A percentile compares a stretch with the other conserved stretches of the same genome.
Evolutionary conservation across 2,329 filamentous ascomycete genomes (phyloP).

Genomic region (Bretziella fagacearum): DNA sequence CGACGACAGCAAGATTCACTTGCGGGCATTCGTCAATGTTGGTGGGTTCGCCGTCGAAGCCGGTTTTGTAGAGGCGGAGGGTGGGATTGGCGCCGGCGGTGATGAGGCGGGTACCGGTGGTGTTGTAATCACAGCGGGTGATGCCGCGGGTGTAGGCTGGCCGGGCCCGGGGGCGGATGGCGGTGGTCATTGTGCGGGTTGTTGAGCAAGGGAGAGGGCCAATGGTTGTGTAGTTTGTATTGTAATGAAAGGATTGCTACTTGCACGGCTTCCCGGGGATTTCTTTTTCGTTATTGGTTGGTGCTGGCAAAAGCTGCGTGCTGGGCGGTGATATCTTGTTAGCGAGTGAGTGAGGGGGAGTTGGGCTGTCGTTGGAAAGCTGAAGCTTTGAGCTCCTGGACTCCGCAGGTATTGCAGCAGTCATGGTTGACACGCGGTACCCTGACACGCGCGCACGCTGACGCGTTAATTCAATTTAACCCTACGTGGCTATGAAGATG

Average conservation of each 20-base stretch:
- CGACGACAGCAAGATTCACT: conserved; percentile 63
- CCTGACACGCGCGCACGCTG: not conserved
- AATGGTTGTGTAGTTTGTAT: not conserved
- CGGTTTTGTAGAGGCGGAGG: conserved; percentile 80
- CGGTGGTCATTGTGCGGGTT: not conserved
- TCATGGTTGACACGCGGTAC: no score
- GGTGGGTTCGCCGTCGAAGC: conserved; percentile 77
- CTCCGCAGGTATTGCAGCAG: no score
- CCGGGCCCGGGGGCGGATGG: conserved; percentile 39
- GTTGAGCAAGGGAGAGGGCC: not conserved
- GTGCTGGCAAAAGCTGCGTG: no score
- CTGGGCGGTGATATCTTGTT: no score
- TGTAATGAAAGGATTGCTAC: no score
- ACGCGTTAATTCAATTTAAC: conserved; percentile 11
- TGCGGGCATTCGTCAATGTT: conserved; percentile 87
- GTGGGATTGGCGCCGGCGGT: conserved; percentile 90
- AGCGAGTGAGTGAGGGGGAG: no score
- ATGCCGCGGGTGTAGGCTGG: conserved; percentile 70
- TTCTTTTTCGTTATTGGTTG: no score
- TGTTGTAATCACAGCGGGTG: conserved; percentile 79
- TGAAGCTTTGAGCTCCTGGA: not conserved
- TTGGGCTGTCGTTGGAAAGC: no score
- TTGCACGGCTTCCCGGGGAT: no score
- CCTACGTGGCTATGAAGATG: not conserved
- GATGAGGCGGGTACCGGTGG: conserved; percentile 69